These are phyloP conservation scores for Diplodia intermedia DNA, from an alignment of 2,329 filamentous ascomycete species.

Conservation along the genomic window DNA sequence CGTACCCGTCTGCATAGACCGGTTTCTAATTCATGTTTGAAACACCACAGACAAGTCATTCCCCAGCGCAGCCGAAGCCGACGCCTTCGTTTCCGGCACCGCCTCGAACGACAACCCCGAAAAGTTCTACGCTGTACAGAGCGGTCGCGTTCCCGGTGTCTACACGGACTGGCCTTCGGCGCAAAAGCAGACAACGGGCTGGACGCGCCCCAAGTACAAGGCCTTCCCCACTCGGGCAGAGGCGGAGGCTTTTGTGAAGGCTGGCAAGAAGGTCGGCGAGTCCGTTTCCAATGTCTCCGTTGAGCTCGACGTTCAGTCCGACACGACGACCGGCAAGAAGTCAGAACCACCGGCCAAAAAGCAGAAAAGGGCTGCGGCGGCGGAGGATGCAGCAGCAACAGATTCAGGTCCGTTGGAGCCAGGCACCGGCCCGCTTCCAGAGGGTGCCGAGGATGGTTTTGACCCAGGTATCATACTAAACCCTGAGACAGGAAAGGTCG, in stretches of 20 bases:
- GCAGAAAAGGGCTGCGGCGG: constrained; percentile 46
- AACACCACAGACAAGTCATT: constrained; percentile 77
- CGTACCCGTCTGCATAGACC: no score
- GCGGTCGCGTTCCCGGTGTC: constrained; percentile 65
- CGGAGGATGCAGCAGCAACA: constrained; percentile 40
- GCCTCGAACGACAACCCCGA: constrained; percentile 16
- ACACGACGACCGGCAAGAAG: constrained; percentile 38
- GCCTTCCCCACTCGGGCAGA: constrained; percentile 63
- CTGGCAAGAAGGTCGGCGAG: constrained; percentile 37
- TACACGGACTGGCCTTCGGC: constrained; percentile 74
- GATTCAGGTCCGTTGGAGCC: constrained; percentile 41
- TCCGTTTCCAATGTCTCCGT: constrained; percentile 39
- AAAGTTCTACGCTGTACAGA: constrained; percentile 67
- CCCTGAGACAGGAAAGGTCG: constrained; percentile 59
- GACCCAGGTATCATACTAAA: constrained; percentile 65
- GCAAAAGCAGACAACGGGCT: constrained; percentile 74
- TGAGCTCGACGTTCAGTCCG: constrained; percentile 39
- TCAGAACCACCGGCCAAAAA: constrained; percentile 44
- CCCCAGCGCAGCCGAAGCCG: constrained; percentile 73
- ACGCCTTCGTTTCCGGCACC: constrained; percentile 65
- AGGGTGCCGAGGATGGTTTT: constrained; percentile 66
- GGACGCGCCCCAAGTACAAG: constrained; percentile 67
- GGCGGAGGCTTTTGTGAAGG: constrained; percentile 76
- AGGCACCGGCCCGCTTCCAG: constrained; percentile 62
- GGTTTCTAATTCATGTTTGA: constrained; percentile 19